Evolutionary conservation across 257 asterid genomes (phyloP), one percentile per base, ranked within the genome.

Genomic region (Penstemon newberryi): DNA sequence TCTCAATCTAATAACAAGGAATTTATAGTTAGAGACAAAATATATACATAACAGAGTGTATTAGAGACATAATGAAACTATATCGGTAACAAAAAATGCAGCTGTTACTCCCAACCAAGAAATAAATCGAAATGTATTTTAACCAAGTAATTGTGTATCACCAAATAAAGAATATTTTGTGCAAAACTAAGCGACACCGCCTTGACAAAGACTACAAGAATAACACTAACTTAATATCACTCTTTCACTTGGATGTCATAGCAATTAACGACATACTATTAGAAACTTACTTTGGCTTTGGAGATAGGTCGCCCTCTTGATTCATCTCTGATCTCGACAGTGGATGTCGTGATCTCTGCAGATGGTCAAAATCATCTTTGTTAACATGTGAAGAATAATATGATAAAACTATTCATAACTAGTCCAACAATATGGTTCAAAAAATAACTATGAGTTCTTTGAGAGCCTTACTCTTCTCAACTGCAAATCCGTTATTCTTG

Each of bases 401-500:
- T 7, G 67, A 62, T 47, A 42, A 12, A 45, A 63, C 13, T 25
- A 2, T 25, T 46, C 33, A 33, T 39, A 46, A 46, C 33, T 19
- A 33, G n/a, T 5, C n/a, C 41, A 62, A 43, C 67, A 15, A 33
- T 25, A 63, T 47, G 49, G 6, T 19, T 6, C 56, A 0, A 54
- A 38, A 40, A 65, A 40, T 50, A 69, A 57, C 47, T 51, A 52
- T 51, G 43, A 0, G 6, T 12, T 13, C 18, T 49, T 19, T n/a
- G 55, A 3, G 19, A 8, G 45, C 5, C 44, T 19, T 13, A 91
- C 97, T 89, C 87, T 89, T 91, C 81, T 91, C 97, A 70, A 84
- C 76, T 69, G 97, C 97, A 74, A 91, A 79, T 64, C 97, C 97
- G 73, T 81, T 85, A 77, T 91, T 91, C 84, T 91, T 91, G 81